A percentile compares a stretch with the other conserved stretches of the same genome.
Conservation (phyloP, 257 asterid genomes). For the Henckelia pumila region DNA sequence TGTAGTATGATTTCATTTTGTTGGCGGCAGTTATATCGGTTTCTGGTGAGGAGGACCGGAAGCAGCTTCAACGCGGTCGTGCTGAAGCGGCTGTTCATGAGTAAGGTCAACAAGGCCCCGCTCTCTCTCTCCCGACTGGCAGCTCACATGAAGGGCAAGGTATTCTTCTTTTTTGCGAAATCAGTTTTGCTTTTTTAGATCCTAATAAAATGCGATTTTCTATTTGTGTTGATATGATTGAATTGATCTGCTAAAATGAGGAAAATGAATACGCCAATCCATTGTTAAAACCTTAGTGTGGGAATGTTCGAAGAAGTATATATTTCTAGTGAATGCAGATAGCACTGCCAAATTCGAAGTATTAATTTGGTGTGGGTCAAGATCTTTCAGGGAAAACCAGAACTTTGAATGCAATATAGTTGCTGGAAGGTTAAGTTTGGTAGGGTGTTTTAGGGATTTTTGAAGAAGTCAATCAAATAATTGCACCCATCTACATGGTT, state of each 20-base stretch:
- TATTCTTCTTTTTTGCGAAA: slow-evolving; percentile 9
- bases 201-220: background rate
- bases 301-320: background rate
- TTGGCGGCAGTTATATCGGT: slow-evolving; percentile 61
- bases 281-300: background rate
- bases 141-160: slow-evolving; percentile 71
- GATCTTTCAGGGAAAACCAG: background rate
- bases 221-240: background rate
- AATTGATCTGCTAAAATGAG: background rate
- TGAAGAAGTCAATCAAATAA: background rate
- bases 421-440: background rate
- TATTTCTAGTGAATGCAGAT: background rate
- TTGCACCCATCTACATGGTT: background rate
- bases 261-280: background rate
- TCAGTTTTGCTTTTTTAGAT: background rate
- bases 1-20: background rate
- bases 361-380: background rate
- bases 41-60: slow-evolving; percentile 85
- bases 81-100: slow-evolving; percentile 85
- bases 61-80: slow-evolving; percentile 83
- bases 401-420: background rate
- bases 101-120: slow-evolving; percentile 83
- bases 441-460: background rate
- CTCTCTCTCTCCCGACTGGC: slow-evolving; percentile 78
- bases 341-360: background rate